phyloP scores from a whole-genome alignment of 2,329 filamentous ascomycete genomes.

The Byssoonygena ceratinophila region DNA sequence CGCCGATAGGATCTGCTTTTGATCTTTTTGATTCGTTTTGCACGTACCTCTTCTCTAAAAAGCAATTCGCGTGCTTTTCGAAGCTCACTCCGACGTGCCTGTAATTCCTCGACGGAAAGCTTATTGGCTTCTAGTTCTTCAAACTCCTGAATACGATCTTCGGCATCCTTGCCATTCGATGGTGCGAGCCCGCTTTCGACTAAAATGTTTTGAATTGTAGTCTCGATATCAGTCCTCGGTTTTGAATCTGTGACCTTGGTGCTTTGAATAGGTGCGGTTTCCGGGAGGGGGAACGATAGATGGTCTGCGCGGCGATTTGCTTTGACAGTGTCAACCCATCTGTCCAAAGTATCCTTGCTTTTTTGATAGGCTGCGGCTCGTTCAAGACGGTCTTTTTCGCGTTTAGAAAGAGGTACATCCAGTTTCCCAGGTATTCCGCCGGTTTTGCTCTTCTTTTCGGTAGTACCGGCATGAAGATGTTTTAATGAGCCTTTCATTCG shows the following conservation, averaged over 20 bases:
- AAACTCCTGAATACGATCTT: conserved; percentile 56
- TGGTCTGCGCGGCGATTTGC: conserved; percentile 86
- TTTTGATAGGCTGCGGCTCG: conserved; percentile 76
- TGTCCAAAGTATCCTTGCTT: conserved; percentile 77
- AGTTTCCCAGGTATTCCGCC: conserved; percentile 57
- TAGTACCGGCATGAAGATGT: conserved; percentile 43
- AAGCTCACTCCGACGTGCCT: conserved; percentile 61
- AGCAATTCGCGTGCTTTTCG: conserved; percentile 72
- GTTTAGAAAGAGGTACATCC: conserved; percentile 68
- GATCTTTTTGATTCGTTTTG: conserved; percentile 95
- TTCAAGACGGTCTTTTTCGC: conserved; percentile 76
- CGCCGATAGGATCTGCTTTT: conserved; percentile 93
- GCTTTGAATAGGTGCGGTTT: conserved; percentile 52
- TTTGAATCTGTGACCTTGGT: conserved; percentile 48
- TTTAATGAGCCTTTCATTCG: conserved; percentile 70
- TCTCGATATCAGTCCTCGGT: conserved; percentile 71
- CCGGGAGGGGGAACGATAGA: conserved; percentile 72
- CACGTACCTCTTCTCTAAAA: conserved; percentile 76
- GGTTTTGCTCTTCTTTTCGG: conserved; percentile 41
- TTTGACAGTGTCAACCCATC: conserved; percentile 94
- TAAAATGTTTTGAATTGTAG: conserved; percentile 76
- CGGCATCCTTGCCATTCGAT: conserved; percentile 48
- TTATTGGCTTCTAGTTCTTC: conserved; percentile 62
- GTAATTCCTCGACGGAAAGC: conserved; percentile 60
- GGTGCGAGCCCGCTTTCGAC: conserved; percentile 68